These are phyloP conservation scores for Calonectria henricotiae DNA, from an alignment of 2,329 filamentous ascomycete genomes.

Conservation along the genomic window DNA sequence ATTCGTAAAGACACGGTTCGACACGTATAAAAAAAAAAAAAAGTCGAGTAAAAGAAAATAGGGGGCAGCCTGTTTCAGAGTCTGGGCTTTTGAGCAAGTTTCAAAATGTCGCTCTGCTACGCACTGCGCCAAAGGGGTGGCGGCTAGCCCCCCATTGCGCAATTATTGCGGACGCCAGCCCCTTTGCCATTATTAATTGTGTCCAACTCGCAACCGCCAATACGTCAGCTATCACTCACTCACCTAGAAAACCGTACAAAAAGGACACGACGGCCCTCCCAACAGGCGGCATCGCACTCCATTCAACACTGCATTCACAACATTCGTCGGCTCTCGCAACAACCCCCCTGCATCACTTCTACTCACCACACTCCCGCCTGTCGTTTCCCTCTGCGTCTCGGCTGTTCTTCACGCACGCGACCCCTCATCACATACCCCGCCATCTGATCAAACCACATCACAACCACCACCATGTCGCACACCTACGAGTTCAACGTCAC, in stretches of 20 bases:
- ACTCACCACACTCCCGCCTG: neutral
- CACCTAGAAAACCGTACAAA: slow-evolving; percentile 25
- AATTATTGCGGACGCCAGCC: slow-evolving; percentile 47
- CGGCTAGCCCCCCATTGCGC: slow-evolving; percentile 48
- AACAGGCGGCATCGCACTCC: neutral
- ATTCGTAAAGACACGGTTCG: slow-evolving; percentile 5
- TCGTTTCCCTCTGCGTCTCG: no score
- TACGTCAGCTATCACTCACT: slow-evolving; percentile 40
- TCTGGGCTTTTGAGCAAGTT: slow-evolving; percentile 49
- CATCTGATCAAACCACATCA: slow-evolving; percentile 34
- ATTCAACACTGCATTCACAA: neutral
- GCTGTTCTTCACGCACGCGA: slow-evolving; percentile 22
- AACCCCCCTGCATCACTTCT: neutral
- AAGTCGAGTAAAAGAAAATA: no score
- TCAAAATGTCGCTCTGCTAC: slow-evolving; percentile 38
- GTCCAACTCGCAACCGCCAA: slow-evolving; percentile 32
- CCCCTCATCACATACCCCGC: slow-evolving; percentile 44
- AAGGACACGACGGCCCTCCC: slow-evolving; percentile 33
- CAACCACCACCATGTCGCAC: slow-evolving; percentile 75
- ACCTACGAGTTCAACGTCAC: slow-evolving; percentile 95
- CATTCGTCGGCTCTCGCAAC: neutral
- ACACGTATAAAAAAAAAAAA: neutral
- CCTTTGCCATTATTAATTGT: slow-evolving; percentile 49
- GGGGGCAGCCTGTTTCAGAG: slow-evolving; percentile 46
- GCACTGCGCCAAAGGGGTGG: slow-evolving; percentile 17